phyloP scores from a whole-genome alignment of 169 alveolate genomes.

The Babesia caballi region DNA sequence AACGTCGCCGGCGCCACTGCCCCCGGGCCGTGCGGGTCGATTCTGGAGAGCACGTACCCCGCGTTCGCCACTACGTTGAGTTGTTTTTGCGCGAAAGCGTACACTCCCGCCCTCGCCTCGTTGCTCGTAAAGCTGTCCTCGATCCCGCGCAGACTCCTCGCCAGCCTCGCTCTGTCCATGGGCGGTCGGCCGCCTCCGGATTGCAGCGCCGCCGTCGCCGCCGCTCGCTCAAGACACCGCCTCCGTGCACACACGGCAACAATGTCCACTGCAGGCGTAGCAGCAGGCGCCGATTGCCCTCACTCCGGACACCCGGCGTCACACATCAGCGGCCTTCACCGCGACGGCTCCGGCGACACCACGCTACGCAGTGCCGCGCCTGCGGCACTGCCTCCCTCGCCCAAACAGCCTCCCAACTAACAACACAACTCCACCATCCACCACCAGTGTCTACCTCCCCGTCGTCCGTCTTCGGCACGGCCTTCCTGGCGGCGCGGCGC shows the following conservation, averaged over 20 bases:
- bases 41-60: conserved; percentile 8
- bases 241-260: too few species aligned
- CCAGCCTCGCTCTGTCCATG: conserved; percentile 10
- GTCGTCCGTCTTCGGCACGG: background rate
- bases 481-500: background rate
- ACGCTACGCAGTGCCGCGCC: background rate
- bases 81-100: conserved; percentile 33
- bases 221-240: too few species aligned
- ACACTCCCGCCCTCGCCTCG: conserved; percentile 29
- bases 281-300: too few species aligned
- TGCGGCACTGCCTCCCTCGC: too few species aligned
- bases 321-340: background rate
- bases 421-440: background rate
- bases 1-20: background rate
- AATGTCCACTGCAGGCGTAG: too few species aligned
- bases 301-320: too few species aligned
- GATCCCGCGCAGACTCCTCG: conserved; percentile 28
- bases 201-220: too few species aligned
- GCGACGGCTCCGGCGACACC: background rate
- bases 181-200: background rate
- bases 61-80: conserved; percentile 28
- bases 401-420: too few species aligned
- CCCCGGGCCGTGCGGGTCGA: conserved; percentile 18
- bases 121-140: conserved; percentile 34
- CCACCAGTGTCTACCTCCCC: background rate